A percentile compares a stretch with the other conserved stretches of the same genome.
These are phyloP conservation scores for Cladosporium velox DNA, from an alignment of 2,329 filamentous ascomycete species.

Conservation along the genomic window DNA sequence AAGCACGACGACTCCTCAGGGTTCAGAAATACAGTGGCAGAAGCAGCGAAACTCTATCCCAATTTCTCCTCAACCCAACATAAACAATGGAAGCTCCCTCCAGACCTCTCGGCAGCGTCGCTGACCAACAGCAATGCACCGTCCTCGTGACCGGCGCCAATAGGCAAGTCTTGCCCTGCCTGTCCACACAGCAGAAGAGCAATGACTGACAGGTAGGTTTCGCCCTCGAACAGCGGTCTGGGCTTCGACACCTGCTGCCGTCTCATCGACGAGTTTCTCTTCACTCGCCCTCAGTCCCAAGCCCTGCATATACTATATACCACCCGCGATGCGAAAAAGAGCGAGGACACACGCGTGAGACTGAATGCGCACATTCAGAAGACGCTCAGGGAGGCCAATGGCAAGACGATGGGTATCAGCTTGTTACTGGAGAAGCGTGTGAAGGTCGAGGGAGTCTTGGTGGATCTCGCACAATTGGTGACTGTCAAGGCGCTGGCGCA, in stretches of 20 bases:
- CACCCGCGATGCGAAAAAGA: slow-evolving; percentile 75
- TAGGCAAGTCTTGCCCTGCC: slow-evolving; percentile 57
- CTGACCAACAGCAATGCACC: slow-evolving; percentile 39
- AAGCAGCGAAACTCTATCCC: neutral
- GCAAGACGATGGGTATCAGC: slow-evolving; percentile 29
- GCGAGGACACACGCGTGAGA: slow-evolving; percentile 66
- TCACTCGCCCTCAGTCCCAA: slow-evolving; percentile 63
- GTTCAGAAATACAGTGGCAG: neutral
- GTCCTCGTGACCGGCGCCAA: slow-evolving; percentile 84
- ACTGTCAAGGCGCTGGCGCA: slow-evolving; percentile 58
- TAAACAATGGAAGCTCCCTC: slow-evolving; percentile 11
- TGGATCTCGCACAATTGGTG: slow-evolving; percentile 59
- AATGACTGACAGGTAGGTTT: slow-evolving; percentile 23
- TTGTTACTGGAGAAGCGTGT: slow-evolving; percentile 47
- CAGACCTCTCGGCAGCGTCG: slow-evolving; percentile 2
- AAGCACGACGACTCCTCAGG: neutral
- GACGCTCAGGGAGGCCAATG: slow-evolving; percentile 41
- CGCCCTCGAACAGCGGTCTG: slow-evolving; percentile 65
- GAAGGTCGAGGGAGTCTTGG: slow-evolving; percentile 56
- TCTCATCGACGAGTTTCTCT: slow-evolving; percentile 86
- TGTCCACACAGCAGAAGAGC: neutral
- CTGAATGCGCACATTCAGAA: slow-evolving; percentile 56
- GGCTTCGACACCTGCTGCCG: slow-evolving; percentile 82
- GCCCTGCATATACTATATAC: slow-evolving; percentile 80
- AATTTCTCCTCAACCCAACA: neutral